Evolutionary conservation across 179 eudicot genomes (phyloP).

Genomic region (Beta macrorhiza): DNA sequence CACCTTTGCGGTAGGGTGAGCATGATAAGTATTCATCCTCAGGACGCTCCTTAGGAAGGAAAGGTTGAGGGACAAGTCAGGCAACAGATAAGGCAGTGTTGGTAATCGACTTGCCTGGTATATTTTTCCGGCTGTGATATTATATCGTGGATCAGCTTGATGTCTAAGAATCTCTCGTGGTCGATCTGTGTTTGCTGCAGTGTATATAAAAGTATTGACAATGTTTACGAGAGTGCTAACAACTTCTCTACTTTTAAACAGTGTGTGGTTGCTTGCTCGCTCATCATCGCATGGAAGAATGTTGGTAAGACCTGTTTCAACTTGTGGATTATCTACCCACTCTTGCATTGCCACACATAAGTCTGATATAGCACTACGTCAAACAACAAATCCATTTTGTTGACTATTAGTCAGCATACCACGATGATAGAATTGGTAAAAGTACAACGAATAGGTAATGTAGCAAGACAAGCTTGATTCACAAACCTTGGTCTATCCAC

Average conservation of each 20-base stretch:
- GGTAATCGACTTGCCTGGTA: no score
- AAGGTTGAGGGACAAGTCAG: no score
- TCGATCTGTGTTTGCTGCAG: slow-evolving; percentile 64
- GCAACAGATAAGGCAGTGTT: no score
- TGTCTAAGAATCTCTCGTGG: slow-evolving; percentile 15
- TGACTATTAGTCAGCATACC: neutral
- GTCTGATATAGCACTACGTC: slow-evolving; percentile 66
- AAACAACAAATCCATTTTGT: slow-evolving; percentile 8
- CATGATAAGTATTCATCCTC: no score
- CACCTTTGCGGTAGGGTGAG: no score
- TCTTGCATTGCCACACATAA: slow-evolving; percentile 95
- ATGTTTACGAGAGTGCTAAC: slow-evolving; percentile 50
- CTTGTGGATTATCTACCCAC: slow-evolving; percentile 90
- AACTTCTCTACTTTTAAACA: slow-evolving; percentile 67
- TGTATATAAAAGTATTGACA: slow-evolving; percentile 64
- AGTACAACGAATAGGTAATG: neutral
- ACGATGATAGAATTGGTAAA: neutral
- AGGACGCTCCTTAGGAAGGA: no score
- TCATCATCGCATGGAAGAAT: slow-evolving; percentile 96
- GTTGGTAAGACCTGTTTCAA: slow-evolving; percentile 87
- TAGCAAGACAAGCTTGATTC: no score
- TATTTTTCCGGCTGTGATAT: no score
- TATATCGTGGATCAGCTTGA: no score
- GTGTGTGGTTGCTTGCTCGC: slow-evolving; percentile 73
- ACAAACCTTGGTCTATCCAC: neutral